Evolutionary conservation across 2,329 filamentous ascomycete species (phyloP), one percentile per base, ranked within the genome.

Genomic region (Arthroderma uncinatum): DNA sequence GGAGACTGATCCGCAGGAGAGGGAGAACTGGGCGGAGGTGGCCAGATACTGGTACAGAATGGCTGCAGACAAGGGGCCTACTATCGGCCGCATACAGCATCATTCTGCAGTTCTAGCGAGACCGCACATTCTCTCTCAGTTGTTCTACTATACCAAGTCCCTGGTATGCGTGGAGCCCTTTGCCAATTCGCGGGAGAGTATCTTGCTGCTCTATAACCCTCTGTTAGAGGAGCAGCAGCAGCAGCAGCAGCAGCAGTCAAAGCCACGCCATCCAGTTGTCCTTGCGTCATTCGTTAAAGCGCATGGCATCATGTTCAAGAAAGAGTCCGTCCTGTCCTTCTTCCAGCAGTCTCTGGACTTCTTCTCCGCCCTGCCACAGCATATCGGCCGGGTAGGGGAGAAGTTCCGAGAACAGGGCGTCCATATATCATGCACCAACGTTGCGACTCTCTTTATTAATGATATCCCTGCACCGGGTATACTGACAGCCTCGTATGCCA

Each of bases 11-110:
- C 78, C 87, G 19, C 73, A 80, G 1, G 86, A 92, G 57, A 76
- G 87, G 0, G 88, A 95, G 53, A 81, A 83, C 0, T 97, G 92
- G 92, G 87, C 86, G 0, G 79, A 80, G 0, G 87, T 95, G 0
- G 86, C 87, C 0, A 76, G 85, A 0, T 83, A 85, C 42, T 97
- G 92, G 93, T 96, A 94, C 62, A 84, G 81, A 1, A 86, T 86
- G 63, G 88, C 89, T 0, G 87, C 87, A 0, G 86, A 95, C 62
- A 84, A 84, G 28, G 82, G 82, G 0, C 89, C 91, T 0, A 80
- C 79, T 0, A 83, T 86, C 0, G 92, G 92, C 0, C 78, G 91
- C 0, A 76, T 97, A 0, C 93, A 95, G 59, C 90, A 97, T 63
- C 90, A 96, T 65, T 74, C 96, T 0, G 92, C 90, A 0, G 82